phyloP scores from a whole-genome alignment of 2,329 filamentous ascomycete species.

The Falciphora oryzae region DNA sequence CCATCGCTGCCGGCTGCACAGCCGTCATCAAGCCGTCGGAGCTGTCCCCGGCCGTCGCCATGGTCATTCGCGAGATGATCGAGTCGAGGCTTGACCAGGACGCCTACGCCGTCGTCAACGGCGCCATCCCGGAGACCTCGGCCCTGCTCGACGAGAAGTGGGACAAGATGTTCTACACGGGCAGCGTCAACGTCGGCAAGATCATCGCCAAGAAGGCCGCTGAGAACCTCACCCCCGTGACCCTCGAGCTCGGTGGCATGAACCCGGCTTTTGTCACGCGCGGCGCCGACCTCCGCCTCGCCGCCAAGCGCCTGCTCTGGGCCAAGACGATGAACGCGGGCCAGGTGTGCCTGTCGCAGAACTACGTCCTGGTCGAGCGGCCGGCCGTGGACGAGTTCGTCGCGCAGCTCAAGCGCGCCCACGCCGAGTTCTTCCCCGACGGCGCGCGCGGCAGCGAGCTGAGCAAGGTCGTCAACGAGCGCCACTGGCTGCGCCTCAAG shows the following conservation, averaged over 20 bases:
- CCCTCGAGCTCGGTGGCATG: conserved; percentile 82
- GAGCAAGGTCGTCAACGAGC: conserved; percentile 71
- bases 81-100: conserved; percentile 69
- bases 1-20: conserved; percentile 88
- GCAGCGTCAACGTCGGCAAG: conserved; percentile 69
- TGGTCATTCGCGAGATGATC: conserved; percentile 73
- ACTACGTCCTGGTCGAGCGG: conserved; percentile 82
- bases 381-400: conserved; percentile 67
- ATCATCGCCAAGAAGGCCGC: conserved; percentile 89
- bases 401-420: conserved; percentile 63
- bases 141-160: conserved; percentile 82
- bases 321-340: conserved; percentile 82
- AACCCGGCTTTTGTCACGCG: conserved; percentile 92
- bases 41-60: conserved; percentile 67
- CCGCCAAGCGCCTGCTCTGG: conserved; percentile 82
- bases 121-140: conserved; percentile 72
- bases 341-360: conserved; percentile 88
- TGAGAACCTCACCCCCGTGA: conserved; percentile 78
- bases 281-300: conserved; percentile 71
- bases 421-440: conserved; percentile 75
- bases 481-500: conserved; percentile 78
- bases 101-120: conserved; percentile 75
- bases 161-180: conserved; percentile 98
- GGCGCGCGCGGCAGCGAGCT: conserved; percentile 79
- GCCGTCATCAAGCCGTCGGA: conserved; percentile 90